Percentiles rank a stretch among this genome's conserved stretches.
Conservation (phyloP, 2,329 filamentous ascomycete species). For the Byssoonygena ceratinophila region DNA sequence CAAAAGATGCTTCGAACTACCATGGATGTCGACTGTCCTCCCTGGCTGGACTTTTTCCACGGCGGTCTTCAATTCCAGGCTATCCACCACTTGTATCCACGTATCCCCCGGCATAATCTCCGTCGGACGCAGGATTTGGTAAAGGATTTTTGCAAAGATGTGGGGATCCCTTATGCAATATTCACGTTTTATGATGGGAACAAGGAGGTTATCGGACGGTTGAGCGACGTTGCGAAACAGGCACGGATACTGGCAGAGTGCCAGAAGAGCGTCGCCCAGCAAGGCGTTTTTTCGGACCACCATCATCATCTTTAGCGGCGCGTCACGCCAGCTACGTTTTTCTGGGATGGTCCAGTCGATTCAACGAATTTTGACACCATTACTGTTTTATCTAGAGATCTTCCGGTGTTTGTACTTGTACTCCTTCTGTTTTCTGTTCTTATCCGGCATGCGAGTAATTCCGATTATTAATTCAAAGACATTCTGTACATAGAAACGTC, state of each 20-base stretch:
- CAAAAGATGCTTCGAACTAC: constrained; percentile 87
- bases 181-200: constrained; percentile 80
- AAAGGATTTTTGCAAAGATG: constrained; percentile 69
- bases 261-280: constrained; percentile 38
- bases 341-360: too few species aligned
- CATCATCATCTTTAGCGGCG: constrained; percentile 17
- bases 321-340: too few species aligned
- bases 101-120: constrained; percentile 76
- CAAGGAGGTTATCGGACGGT: constrained; percentile 62
- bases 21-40: constrained; percentile 83
- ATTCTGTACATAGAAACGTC: not conserved
- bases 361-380: too few species aligned
- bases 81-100: constrained; percentile 74
- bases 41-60: constrained; percentile 82
- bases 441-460: too few species aligned
- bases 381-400: too few species aligned
- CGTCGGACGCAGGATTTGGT: constrained; percentile 64
- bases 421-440: too few species aligned
- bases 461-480: too few species aligned
- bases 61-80: constrained; percentile 84
- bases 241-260: constrained; percentile 67
- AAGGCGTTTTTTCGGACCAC: constrained; percentile 21
- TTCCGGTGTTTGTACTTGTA: too few species aligned
- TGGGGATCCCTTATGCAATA: constrained; percentile 71
- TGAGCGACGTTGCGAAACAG: constrained; percentile 71